Percentiles rank a stretch among this genome's conserved stretches.
Evolutionary conservation across 2,329 filamentous ascomycete species (phyloP).

Genomic region (Botryotinia convoluta): DNA sequence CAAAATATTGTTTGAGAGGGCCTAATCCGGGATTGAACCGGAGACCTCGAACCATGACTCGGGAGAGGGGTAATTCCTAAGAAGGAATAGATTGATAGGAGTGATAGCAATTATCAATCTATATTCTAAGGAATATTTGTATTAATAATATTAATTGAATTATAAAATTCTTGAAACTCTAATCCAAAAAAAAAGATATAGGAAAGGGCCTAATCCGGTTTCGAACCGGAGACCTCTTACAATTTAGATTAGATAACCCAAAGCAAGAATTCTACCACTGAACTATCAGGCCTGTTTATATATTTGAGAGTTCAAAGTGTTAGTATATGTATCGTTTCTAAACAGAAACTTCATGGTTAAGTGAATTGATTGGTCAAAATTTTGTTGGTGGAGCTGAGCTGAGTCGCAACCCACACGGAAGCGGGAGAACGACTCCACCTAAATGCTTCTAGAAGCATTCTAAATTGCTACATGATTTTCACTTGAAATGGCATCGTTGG

Average conservation of each 20-base stretch:
- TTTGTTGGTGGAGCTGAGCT: background rate
- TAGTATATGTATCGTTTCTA: rapidly evolving
- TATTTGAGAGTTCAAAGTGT: rapidly evolving
- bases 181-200: too few species aligned
- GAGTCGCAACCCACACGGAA: background rate
- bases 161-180: too few species aligned
- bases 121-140: too few species aligned
- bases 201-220: too few species aligned
- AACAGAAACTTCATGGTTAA: rapidly evolving
- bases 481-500: background rate
- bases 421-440: background rate
- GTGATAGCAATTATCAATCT: too few species aligned
- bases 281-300: background rate
- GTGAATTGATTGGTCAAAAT: background rate
- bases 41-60: too few species aligned
- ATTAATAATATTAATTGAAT: too few species aligned
- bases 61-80: too few species aligned
- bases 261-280: constrained; percentile 4
- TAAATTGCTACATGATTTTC: background rate
- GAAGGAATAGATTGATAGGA: too few species aligned
- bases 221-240: background rate
- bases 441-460: background rate
- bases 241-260: background rate
- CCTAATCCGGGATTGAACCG: background rate
- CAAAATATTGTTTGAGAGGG: rapidly evolving